Base-by-base conservation (phyloP, 2,329 filamentous ascomycete genomes). In the Chalaropsis ovoidea region DNA sequence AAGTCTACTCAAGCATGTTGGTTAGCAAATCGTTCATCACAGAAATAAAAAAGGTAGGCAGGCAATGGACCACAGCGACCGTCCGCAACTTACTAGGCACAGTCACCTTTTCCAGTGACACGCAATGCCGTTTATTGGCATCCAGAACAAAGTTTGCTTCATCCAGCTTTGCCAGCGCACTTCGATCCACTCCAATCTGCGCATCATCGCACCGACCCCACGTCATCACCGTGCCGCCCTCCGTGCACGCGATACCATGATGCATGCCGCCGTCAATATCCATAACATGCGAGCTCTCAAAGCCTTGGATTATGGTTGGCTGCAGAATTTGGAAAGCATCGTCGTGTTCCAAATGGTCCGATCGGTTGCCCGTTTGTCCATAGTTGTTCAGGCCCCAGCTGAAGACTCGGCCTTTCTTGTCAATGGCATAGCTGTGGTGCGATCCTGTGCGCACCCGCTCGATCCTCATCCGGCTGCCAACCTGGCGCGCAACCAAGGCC, bases 331-430 rank as follows among this genome's bases (percentile, higher is more conserved):
- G 61, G 19, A 67, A 35, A 76, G 78, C 19, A 80, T 74, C 22
- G 88, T 81, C 61, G 81, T 73, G 3, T 77, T 79, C 2, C 83
- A 82, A 65, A 79, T 80, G 41, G 79, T 76, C 67, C 88, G 78
- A 52, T 24, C 79, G 76, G 68, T 86, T 80, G 61, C 84, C 87
- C 10, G 84, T 86, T 73, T 89, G 83, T 63, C 83, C 85, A 72
- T 84, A 89, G 71, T 84, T 86, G 75, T 90, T 90, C 49, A 87
- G 75, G 2, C 87, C 87, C 86, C 87, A 90, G 0, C 81, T 78
- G 74, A 81, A 88, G 19, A 88, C 82, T 56, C 81, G 80, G n/a
- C 82, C 85, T 15, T 80, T 80, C 54, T 79, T 78, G 70, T 83
- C 80, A 61, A 89, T 79, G n/a, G 85, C 86, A 69, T 90, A 88